These are phyloP conservation scores for Choricystis sp. DNA, from an alignment of 139 green algal genomes.

Conservation along the genomic window DNA sequence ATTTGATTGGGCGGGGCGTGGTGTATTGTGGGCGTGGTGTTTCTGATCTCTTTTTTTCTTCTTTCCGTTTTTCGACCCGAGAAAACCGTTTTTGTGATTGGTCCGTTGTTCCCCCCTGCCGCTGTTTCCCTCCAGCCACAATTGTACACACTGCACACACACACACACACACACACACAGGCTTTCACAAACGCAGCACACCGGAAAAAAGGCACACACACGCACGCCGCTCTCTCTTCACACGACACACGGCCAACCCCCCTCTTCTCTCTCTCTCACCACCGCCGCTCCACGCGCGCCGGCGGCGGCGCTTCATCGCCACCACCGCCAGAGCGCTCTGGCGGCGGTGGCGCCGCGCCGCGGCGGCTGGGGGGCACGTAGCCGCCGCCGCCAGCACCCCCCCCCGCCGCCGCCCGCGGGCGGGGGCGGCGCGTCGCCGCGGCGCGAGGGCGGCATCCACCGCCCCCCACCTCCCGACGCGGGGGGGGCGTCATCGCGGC, in stretches of 20 bases:
- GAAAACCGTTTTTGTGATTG: too few relatives aligned
- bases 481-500: neutral
- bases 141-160: neutral
- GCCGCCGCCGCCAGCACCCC: too few relatives aligned
- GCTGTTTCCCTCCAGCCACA: neutral
- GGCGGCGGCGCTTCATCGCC: neutral
- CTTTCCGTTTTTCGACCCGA: too few relatives aligned
- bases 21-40: too few relatives aligned
- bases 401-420: too few relatives aligned
- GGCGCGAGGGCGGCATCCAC: neutral
- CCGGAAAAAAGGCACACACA: neutral
- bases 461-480: neutral
- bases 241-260: neutral
- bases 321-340: too few relatives aligned
- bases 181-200: neutral
- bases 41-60: too few relatives aligned
- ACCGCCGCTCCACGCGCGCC: neutral
- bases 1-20: too few relatives aligned
- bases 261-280: neutral
- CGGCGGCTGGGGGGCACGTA: too few relatives aligned
- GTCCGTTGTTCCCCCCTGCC: neutral
- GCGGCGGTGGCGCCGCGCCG: too few relatives aligned
- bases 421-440: too few relatives aligned
- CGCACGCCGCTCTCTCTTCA: too few relatives aligned
- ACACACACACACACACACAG: neutral